A percentile compares a stretch with the other conserved stretches of the same genome.
Conservation (phyloP, 192 early-diverging fungal genomes). For the Pilaira anomala region DNA sequence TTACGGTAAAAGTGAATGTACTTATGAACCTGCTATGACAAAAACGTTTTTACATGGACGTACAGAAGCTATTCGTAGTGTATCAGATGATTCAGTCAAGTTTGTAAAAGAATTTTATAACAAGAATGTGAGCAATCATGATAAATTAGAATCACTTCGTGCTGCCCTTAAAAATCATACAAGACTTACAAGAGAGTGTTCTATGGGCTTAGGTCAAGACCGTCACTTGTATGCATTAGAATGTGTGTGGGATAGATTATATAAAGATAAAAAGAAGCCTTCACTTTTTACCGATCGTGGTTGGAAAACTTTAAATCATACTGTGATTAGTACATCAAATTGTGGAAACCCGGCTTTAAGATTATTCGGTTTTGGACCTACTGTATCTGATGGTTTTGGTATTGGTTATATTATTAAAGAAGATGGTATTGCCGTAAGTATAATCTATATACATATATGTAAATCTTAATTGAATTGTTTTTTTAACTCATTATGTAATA, state of each 20-base stretch:
- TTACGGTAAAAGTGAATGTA: slow-evolving; percentile 61
- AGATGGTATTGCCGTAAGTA: slow-evolving; percentile 46
- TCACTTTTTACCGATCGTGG: slow-evolving; percentile 42
- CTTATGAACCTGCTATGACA: slow-evolving; percentile 78
- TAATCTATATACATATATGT: background rate
- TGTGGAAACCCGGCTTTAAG: slow-evolving; percentile 64
- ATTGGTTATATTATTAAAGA: slow-evolving; percentile 73
- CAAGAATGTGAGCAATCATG: slow-evolving; percentile 31
- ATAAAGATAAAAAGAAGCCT: slow-evolving; percentile 28
- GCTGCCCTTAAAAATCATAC: slow-evolving; percentile 61
- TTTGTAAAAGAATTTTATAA: slow-evolving; percentile 69
- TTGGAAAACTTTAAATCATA: slow-evolving; percentile 49
- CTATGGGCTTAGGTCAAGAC: slow-evolving; percentile 77
- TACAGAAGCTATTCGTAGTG: slow-evolving; percentile 78
- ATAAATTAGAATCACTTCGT: slow-evolving; percentile 49
- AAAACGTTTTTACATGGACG: slow-evolving; percentile 72
- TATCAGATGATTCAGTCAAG: slow-evolving; percentile 55
- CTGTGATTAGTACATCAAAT: slow-evolving; percentile 70
- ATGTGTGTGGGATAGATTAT: slow-evolving; percentile 45
- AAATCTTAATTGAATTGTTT: background rate
- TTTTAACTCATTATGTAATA: too few relatives aligned
- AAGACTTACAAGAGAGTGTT: slow-evolving; percentile 60
- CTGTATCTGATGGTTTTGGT: slow-evolving; percentile 76
- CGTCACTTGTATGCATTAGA: slow-evolving; percentile 83
- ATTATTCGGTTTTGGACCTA: slow-evolving; percentile 78